Base-by-base conservation (phyloP, 2,329 filamentous ascomycete species). In the Emergomyces orientalis region DNA sequence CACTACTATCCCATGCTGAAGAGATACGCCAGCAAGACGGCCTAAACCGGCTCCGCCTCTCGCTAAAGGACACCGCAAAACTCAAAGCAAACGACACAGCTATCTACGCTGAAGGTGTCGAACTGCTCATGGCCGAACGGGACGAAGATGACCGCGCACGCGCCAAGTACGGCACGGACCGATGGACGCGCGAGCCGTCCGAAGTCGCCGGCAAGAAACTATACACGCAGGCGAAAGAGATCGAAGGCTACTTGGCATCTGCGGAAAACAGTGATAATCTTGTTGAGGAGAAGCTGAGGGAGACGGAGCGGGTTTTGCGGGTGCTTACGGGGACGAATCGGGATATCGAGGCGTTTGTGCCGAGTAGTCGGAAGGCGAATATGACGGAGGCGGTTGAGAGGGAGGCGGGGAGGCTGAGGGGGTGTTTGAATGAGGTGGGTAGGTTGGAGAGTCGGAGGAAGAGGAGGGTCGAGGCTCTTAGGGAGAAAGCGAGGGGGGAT, bases 21-120 rank as follows among this genome's bases (percentile, higher is more conserved):
- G 94, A 97, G 71, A 88, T 99, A 58, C 84, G 92, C 25, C 93
- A 97, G 72, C 89, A 92, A 62, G 91, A 96, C 70, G 93, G 91
- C 0, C 79, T 96, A 39, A 86, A 88, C 62, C 82, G 89, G 34
- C 78, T 97, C 0, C 85, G 89, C 60, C 84, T 86, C 61, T 91
- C 90, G 5, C 90, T 97, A 65, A 87, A 89, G 5, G 93, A 97
- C 67, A 96, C 92, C 0, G 88, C 92, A 58, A 96, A 93, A 74
- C 79, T 99, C n/a, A 90, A 94, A 68, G 81, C 86, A 0, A 88
- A 87, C 58, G 91, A 97, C 71, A 79, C 86, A 61, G 83, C 86
- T 0, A 83, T 90, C 0, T 97, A 94, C 65, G 86, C 89, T 54
- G 93, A 97, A 75, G 93, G 91, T 0, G 86, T 88, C 41, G 86